Evolutionary conservation across 768 basidiomycete genomes (phyloP), one percentile per base, ranked within the genome.

Genomic region (Tulasnella sp.): DNA sequence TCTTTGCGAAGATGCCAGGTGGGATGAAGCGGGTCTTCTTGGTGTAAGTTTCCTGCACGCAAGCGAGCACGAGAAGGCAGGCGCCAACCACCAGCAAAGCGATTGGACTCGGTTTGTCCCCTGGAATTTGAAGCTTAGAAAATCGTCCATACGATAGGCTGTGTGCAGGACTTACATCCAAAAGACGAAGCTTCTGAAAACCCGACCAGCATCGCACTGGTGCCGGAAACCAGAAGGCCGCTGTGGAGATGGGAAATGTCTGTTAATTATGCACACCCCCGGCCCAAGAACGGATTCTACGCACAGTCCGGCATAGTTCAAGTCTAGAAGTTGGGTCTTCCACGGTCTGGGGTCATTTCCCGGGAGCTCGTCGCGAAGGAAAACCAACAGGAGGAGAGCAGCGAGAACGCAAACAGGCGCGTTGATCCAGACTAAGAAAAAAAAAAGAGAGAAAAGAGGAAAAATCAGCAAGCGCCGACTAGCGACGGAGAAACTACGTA

Each of bases 271-370:
- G 23, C 29, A 76, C 6, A 4, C 37, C 32, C 39, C 26, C 44
- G 13, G 23, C 48, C 23, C 39, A 78, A 7, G 13, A 11, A 5
- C 51, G 15, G n/a, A 29, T 9, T 13, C 29, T 18, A 86, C 92
- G 85, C 83, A 93, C 93, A 94, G 83, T 81, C 93, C 93, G 51
- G 89, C 82, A 82, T 93, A 94, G 83, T 95, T 93, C 82, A 95
- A 94, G 32, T 84, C 89, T 79, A 82, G 84, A 42, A 83, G 80
- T 78, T 94, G 86, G 15, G 82, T 84, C 78, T 83, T 78, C 77
- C 75, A 61, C 20, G 55, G 39, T 61, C 74, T 44, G 26, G 72
- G 37, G 35, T 77, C 40, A 29, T 46, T 20, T 29, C 55, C 69
- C 71, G 51, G 79, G 55, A 79, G 77, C 26, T 69, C 55, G 26